A percentile compares a stretch with the other conserved stretches of the same genome.
Evolutionary conservation across 2,329 filamentous ascomycete species (phyloP).

Genomic region (Colletotrichum agaves): DNA sequence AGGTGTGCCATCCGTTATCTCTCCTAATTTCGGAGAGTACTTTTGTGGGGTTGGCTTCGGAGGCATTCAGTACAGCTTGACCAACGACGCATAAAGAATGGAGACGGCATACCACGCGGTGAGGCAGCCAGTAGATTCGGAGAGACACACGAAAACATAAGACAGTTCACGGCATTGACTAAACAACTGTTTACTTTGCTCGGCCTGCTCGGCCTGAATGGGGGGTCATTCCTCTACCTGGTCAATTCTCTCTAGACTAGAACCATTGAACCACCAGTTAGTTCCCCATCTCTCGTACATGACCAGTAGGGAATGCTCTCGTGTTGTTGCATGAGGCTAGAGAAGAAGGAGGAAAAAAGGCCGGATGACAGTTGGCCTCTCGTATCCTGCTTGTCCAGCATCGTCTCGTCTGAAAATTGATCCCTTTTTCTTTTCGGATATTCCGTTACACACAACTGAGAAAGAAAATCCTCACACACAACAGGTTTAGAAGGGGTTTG

Average conservation of each 20-base stretch:
- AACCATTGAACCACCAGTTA: slow-evolving; percentile 4
- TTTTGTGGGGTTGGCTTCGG: too few relatives aligned
- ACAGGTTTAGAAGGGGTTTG: slow-evolving; percentile 34
- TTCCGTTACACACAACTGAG: slow-evolving; percentile 19
- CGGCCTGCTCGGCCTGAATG: slow-evolving; percentile 26
- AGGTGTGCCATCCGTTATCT: too few relatives aligned
- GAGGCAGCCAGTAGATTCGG: too few relatives aligned
- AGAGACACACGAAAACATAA: too few relatives aligned
- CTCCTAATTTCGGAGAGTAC: too few relatives aligned
- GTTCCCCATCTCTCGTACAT: neutral
- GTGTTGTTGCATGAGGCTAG: slow-evolving; percentile 6
- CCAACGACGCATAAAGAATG: too few relatives aligned
- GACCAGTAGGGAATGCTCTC: slow-evolving; percentile 18
- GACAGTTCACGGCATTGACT: neutral
- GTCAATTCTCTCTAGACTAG: slow-evolving; percentile 11
- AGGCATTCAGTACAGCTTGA: too few relatives aligned
- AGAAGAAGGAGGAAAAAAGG: slow-evolving; percentile 8
- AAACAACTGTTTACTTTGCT: slow-evolving; percentile 16
- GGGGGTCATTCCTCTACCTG: slow-evolving; percentile 23
- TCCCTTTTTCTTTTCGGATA: slow-evolving; percentile 23
- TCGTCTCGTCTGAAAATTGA: slow-evolving; percentile 31
- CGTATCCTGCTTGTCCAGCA: slow-evolving; percentile 5
- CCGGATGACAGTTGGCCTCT: slow-evolving; percentile 1
- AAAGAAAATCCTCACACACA: slow-evolving; percentile 18
- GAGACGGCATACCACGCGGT: too few relatives aligned